These are phyloP conservation scores for Boechera retrofracta DNA, from an alignment of 345 rosid genomes.

Conservation along the genomic window DNA sequence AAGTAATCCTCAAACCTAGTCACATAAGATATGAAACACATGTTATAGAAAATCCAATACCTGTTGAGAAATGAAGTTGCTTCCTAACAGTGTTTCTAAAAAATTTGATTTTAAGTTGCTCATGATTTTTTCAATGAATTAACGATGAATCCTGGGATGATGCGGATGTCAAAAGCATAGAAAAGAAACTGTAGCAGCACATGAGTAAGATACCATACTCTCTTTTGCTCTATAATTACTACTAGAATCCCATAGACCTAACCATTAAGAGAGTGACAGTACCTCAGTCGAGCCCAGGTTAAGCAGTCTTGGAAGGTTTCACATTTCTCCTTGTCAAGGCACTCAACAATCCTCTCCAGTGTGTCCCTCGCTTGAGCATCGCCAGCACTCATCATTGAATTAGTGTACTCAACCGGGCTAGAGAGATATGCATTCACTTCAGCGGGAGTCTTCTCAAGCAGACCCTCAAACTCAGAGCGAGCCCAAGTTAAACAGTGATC, in stretches of 20 bases:
- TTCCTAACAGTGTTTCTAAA: background rate
- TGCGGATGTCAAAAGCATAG: background rate
- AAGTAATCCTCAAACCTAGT: constrained; percentile 92
- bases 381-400: constrained; percentile 74
- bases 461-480: constrained; percentile 98
- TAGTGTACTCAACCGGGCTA: constrained; percentile 72
- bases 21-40: constrained; percentile 23
- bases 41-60: background rate
- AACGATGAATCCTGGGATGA: background rate
- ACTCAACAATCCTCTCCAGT: constrained; percentile 83
- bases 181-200: background rate
- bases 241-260: constrained; percentile 8
- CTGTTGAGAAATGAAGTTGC: background rate
- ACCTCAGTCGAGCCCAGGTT: constrained; percentile 95
- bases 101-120: background rate
- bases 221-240: background rate
- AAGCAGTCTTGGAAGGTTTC: constrained; percentile 89
- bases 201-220: background rate
- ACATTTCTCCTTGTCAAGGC: constrained; percentile 90
- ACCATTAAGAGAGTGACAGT: constrained; percentile 11
- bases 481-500: constrained; percentile 99
- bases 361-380: constrained; percentile 99
- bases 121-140: background rate
- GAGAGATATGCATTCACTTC: constrained; percentile 94
- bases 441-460: constrained; percentile 95